Conservation (phyloP, 2,329 filamentous ascomycete genomes). For the Hymenoscyphus repandus region DNA sequence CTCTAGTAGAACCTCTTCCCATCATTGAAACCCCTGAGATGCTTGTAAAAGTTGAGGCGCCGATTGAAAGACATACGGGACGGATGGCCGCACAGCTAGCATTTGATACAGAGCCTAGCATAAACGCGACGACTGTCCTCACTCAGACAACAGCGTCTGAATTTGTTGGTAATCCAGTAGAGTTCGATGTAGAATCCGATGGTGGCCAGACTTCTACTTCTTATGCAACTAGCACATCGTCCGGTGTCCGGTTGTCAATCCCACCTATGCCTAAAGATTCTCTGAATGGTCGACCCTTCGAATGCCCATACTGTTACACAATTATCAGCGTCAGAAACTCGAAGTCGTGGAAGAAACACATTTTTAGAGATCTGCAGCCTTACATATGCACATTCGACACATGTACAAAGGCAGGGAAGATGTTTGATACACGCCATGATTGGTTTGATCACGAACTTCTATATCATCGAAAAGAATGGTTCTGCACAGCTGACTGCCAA, state of each 20-base stretch:
- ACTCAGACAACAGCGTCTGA: background rate
- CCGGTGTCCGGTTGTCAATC: background rate
- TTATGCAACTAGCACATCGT: constrained; percentile 1
- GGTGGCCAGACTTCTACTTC: constrained; percentile 1
- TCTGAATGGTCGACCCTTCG: background rate
- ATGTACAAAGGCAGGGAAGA: constrained; percentile 10
- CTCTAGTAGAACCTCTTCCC: background rate
- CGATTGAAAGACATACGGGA: background rate
- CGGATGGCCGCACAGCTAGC: background rate
- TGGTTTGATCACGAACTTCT: constrained; percentile 24
- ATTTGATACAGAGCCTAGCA: background rate
- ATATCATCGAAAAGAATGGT: constrained; percentile 7
- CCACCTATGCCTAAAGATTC: constrained; percentile 1
- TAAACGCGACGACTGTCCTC: background rate
- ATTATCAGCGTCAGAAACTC: background rate
- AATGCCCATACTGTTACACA: constrained; percentile 9
- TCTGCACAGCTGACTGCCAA: background rate
- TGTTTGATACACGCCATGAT: constrained; percentile 14
- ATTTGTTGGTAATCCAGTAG: background rate
- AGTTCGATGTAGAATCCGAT: constrained; percentile 1
- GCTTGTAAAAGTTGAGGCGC: background rate
- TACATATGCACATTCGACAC: constrained; percentile 22
- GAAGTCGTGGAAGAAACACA: constrained; percentile 12
- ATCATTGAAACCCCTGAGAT: background rate
- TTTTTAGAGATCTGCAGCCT: constrained; percentile 22